Evolutionary conservation across 371 early-diverging fungal genomes (phyloP), one percentile per base, ranked within the genome.

Genomic region (Mortierella sp.): DNA sequence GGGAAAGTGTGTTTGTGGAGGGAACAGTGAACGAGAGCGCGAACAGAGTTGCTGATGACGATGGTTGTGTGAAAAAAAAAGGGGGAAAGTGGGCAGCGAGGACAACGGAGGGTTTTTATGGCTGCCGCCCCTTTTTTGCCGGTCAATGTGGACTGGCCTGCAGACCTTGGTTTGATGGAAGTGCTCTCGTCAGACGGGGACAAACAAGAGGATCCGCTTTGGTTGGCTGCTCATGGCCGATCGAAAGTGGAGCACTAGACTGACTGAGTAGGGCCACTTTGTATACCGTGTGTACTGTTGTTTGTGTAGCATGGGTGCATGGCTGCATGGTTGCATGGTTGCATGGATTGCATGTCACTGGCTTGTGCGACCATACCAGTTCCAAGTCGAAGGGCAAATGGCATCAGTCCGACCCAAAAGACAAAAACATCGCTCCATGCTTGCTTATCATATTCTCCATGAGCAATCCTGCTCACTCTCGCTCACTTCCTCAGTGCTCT

Each of bases 291-390:
- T 21, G 10, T 43, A 50, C 14, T 8, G 47, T 50, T 52, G 31
- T 31, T 7, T 52, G 34, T 52, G 16, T 31, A 12, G 28, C 24
- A 21, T 9, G 10, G 23, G 6, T 10, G 24, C n/a, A 26, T 12
- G 49, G 6, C 7, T 49, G 28, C 52, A 31, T 50, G 12, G 8
- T 27, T 50, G 26, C 45, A 14, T 43, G 52, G 19, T 24, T 30
- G 52, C 27, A 52, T 30, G 52, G 13, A 5, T 16, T 52, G 52
- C 28, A 52, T 52, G 26, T 55, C 45, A 42, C 23, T 55, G 55
- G 55, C 55, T 55, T 55, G 55, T 55, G 55, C 55, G 55, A 55
- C 55, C 55, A 55, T 27, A 10, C 55, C 43, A 21, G 21, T 6
- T 27, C 16, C 51, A 51, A 27, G 30, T 27, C 8, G 16, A 24